Evolutionary conservation across 768 basidiomycete species (phyloP).

Genomic region (Leccinum uliginosum): DNA sequence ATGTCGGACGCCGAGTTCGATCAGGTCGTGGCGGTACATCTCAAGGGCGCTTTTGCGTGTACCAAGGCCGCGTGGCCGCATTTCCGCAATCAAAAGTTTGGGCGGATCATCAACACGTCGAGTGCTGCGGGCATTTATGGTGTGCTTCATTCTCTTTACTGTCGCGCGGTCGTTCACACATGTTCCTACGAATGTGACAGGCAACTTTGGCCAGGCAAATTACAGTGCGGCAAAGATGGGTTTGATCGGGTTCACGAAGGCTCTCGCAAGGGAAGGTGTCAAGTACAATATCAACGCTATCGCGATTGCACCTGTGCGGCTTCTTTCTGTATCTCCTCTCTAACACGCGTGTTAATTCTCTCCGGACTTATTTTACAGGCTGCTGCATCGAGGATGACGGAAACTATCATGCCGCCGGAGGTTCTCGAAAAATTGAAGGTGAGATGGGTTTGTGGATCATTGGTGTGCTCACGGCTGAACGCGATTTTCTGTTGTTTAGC

Average conservation of each 20-base stretch:
- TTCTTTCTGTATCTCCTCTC: background rate
- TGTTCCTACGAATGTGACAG: constrained; percentile 31
- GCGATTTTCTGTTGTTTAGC: constrained; percentile 32
- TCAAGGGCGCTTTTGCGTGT: constrained; percentile 91
- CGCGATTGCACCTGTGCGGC: constrained; percentile 83
- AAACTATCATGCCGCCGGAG: constrained; percentile 91
- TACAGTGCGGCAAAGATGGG: constrained; percentile 99
- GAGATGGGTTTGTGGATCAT: constrained; percentile 1
- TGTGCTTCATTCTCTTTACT: constrained; percentile 27
- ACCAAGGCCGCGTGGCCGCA: constrained; percentile 95
- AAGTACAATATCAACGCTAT: constrained; percentile 87
- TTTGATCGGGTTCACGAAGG: constrained; percentile 87
- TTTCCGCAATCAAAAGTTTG: constrained; percentile 93
- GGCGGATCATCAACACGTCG: constrained; percentile 90
- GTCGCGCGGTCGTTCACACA: background rate
- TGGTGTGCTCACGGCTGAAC: background rate
- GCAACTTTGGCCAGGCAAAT: constrained; percentile 96
- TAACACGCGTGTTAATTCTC: background rate
- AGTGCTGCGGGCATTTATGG: constrained; percentile 94
- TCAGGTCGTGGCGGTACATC: constrained; percentile 79
- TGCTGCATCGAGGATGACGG: constrained; percentile 96
- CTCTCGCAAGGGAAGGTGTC: constrained; percentile 85
- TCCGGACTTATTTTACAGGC: constrained; percentile 36
- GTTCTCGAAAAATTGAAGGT: constrained; percentile 86
- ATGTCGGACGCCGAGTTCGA: constrained; percentile 97